These are phyloP conservation scores for Hyphopichia fennica DNA, from an alignment of 1,139 yeast genomes.

Conservation along the genomic window DNA sequence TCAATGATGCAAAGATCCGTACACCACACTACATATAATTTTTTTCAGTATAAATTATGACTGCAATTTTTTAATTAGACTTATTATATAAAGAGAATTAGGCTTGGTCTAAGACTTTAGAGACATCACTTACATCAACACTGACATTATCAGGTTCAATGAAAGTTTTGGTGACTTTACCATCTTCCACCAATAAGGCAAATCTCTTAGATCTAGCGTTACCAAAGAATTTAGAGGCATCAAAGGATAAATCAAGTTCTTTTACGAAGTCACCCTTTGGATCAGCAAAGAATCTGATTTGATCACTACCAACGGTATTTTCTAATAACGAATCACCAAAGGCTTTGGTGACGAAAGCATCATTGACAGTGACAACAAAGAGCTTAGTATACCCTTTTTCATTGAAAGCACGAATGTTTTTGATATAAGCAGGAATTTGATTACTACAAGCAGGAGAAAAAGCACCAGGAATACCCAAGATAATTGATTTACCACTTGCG, in stretches of 20 bases:
- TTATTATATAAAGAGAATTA: not conserved
- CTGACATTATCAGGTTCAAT: slow-evolving; percentile 83
- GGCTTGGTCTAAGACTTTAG: slow-evolving; percentile 33
- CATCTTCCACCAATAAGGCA: slow-evolving; percentile 74
- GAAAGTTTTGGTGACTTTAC: slow-evolving; percentile 62
- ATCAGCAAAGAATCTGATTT: slow-evolving; percentile 70
- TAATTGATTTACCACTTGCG: slow-evolving; percentile 51
- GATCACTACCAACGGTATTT: slow-evolving; percentile 26
- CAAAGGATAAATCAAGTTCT: slow-evolving; percentile 65
- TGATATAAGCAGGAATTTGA: slow-evolving; percentile 79
- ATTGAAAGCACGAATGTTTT: slow-evolving; percentile 49
- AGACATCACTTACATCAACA: slow-evolving; percentile 51
- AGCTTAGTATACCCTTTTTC: slow-evolving; percentile 64
- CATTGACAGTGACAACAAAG: slow-evolving; percentile 78
- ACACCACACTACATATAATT: too few species aligned
- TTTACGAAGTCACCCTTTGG: slow-evolving; percentile 69
- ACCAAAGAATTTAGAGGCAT: slow-evolving; percentile 73
- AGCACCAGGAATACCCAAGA: slow-evolving; percentile 90
- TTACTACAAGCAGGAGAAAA: slow-evolving; percentile 83
- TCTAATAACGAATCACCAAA: slow-evolving; percentile 57
- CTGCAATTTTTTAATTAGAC: too few species aligned
- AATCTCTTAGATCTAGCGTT: slow-evolving; percentile 73
- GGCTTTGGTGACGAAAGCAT: slow-evolving; percentile 79
- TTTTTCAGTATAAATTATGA: too few species aligned
- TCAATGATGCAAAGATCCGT: too few species aligned